A percentile compares a stretch with the other conserved stretches of the same genome.
Evolutionary conservation across 2,329 filamentous ascomycete genomes (phyloP).

Genomic region (Fonsecaea pedrosoi): DNA sequence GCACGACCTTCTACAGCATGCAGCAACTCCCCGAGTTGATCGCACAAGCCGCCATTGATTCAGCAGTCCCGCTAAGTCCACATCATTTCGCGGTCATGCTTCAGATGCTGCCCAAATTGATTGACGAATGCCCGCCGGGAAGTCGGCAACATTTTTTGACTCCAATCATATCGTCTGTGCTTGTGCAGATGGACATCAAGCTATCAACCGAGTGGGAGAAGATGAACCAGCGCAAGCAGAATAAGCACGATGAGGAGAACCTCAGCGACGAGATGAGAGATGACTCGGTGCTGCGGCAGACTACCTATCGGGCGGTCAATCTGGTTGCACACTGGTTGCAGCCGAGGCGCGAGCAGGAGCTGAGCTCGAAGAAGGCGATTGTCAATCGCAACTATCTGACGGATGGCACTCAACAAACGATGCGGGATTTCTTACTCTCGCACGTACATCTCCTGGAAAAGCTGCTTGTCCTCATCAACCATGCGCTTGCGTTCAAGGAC

Average conservation of each 20-base stretch:
- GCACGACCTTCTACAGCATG: slow-evolving; percentile 90
- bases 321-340: slow-evolving; percentile 91
- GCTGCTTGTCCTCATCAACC: slow-evolving; percentile 87
- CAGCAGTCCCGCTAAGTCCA: slow-evolving; percentile 81
- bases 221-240: slow-evolving; percentile 64
- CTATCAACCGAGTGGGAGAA: slow-evolving; percentile 85
- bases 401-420: slow-evolving; percentile 49
- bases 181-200: slow-evolving; percentile 84
- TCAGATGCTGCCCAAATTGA: slow-evolving; percentile 84
- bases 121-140: slow-evolving; percentile 87
- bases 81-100: slow-evolving; percentile 95
- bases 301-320: slow-evolving; percentile 89
- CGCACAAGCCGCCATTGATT: slow-evolving; percentile 80
- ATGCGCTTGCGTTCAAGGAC: slow-evolving; percentile 88
- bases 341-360: slow-evolving; percentile 68
- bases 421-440: slow-evolving; percentile 82
- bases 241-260: slow-evolving; percentile 72
- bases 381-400: slow-evolving; percentile 38
- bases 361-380: slow-evolving; percentile 36
- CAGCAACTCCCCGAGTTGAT: slow-evolving; percentile 80
- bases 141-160: slow-evolving; percentile 81
- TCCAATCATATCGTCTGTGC: slow-evolving; percentile 79
- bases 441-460: slow-evolving; percentile 82
- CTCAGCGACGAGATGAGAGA: slow-evolving; percentile 97
- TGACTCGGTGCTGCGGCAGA: slow-evolving; percentile 89